Base-by-base conservation (phyloP, 306 rosid genomes). In the Dryas alaskensis region DNA sequence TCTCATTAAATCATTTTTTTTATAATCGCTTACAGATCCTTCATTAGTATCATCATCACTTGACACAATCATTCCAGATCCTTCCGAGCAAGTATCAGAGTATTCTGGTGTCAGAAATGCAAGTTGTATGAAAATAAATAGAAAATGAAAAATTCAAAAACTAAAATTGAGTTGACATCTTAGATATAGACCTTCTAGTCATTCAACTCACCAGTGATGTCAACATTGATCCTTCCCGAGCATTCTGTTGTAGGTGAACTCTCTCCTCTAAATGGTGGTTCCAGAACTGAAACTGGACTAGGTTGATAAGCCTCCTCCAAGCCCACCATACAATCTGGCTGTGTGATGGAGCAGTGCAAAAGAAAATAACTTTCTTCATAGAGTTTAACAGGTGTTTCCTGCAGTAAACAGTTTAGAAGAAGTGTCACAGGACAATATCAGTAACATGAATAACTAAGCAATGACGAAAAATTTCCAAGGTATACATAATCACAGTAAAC, bases 221-320 rank as follows among this genome's bases (percentile, higher is more conserved):
- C 78, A 70, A 64, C 60, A 39, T 50, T 85, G 70, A 59, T 47
- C 62, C 45, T 60, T 59, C 39, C 73, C 3, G 70, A 59, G 84
- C 65, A 51, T 69, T 84, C 86, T 46, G 78, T 81, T 31, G 75
- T 43, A 5, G 71, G 72, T 10, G 79, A 77, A 57, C 42, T 37
- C 66, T 73, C 85, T 60, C 85, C 90, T 60, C 70, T 65, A 72
- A 81, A 92, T 63, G 74, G 78, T 52, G 81, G 78, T 65, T 92
- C 86, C 72, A 95, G 82, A 81, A 92, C 96, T 42, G 97, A 95
- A 66, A 84, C 78, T 64, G 99, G 98, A 78, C 93, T 92, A 47
- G 92, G 87, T 69, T 82, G 82, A 82, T 60, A 78, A 53, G 79
- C 81, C 79, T 82, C 86, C 60, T 81, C 92, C 49, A 69, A 81